Evolutionary conservation across 2,329 filamentous ascomycete species (phyloP), one percentile per base, ranked within the genome.

Genomic region (Bertia moriformis): DNA sequence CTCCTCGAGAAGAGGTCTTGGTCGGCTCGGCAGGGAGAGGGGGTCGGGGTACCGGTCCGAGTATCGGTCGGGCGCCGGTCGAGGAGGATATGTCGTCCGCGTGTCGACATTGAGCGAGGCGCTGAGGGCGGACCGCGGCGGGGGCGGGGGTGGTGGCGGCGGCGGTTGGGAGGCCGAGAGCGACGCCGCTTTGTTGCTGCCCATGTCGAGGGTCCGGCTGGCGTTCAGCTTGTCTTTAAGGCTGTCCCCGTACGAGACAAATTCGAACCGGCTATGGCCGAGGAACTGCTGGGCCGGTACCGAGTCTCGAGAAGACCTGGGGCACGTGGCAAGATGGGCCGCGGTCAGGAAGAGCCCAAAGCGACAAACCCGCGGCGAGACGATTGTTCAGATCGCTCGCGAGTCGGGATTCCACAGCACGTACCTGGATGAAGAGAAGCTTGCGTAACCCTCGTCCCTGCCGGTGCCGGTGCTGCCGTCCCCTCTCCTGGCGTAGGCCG

Each of bases 61-160:
- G 37, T 59, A 60, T 12, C 62, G 55, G 22, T 52, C 54, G 5
- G 66, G 62, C 3, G n/a, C 22, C 22, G 22, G 22, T n/a, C 22
- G 7, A 7, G 7, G 7, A n/a, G 22, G 7, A n/a, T 7, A 7
- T 7, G 22, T n/a, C n/a, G 7, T 7, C n/a, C n/a, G 22, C 7
- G 22, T 27, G 22, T 27, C 22, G 22, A 27, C 7, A n/a, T 27
- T 27, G 22, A 27, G 22, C 7, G 22, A 27, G 22, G n/a, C 7
- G 22, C 22, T 27, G 22, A 27, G 22, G 22, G 7, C n/a, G 7
- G 22, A 27, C 7, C 22, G 22, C 22, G 22, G 22, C 22, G 22
- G 22, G 22, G 22, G 22, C n/a, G 22, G 7, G n/a, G n/a, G n/a
- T n/a, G n/a, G n/a, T n/a, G n/a, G n/a, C n/a, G n/a, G n/a, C n/a